Base-by-base conservation (phyloP, 352 stramenopile genomes). In the Pythium phragmiticola region DNA sequence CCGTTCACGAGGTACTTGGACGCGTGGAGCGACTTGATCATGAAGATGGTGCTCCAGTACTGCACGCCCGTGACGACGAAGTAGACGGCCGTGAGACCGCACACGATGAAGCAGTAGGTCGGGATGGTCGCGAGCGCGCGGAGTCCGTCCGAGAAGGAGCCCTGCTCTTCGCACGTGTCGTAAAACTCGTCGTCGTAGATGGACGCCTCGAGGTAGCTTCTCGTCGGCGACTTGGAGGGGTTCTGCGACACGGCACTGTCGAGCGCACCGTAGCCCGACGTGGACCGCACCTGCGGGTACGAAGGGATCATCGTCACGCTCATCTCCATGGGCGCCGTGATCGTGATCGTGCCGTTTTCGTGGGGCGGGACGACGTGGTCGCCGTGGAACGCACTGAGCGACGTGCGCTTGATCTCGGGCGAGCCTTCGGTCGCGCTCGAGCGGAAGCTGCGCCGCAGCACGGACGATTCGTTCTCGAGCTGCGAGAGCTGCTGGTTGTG, bases 11-110 rank as follows among this genome's bases (percentile, higher is more conserved):
- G 70, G 63, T 92, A 90, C 71, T 92, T 91, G 66, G 77, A 89
- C 30, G 70, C 82, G 49, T 94, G 76, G 28, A 94, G 77, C 45
- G 84, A 90, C 76, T 92, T 91, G 72, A 92, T 90, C 78, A 94
- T 90, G 65, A 91, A 94, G 68, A 92, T 92, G 2, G 85, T 94
- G 66, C 80, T 90, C 85, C 85, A 94, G 72, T 92, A 94, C 66
- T 94, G 85, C 49, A 94, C 85, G 42, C 83, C 83, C 46, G 85
- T 94, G 60, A 94, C 85, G 42, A 94, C 85, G 52, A 94, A 94
- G 75, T 94, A 94, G n/a, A 94, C 83, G 17, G 83, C 86, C 46
- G 81, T 90, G 51, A 94, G 73, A 0, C 83, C 85, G 23, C 83
- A 80, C 7, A 94, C 79, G 65, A 92, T 90, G 39, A 94, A 63